These are phyloP conservation scores for Xylaria sp. DNA, from an alignment of 2,329 filamentous ascomycete genomes.

Conservation along the genomic window DNA sequence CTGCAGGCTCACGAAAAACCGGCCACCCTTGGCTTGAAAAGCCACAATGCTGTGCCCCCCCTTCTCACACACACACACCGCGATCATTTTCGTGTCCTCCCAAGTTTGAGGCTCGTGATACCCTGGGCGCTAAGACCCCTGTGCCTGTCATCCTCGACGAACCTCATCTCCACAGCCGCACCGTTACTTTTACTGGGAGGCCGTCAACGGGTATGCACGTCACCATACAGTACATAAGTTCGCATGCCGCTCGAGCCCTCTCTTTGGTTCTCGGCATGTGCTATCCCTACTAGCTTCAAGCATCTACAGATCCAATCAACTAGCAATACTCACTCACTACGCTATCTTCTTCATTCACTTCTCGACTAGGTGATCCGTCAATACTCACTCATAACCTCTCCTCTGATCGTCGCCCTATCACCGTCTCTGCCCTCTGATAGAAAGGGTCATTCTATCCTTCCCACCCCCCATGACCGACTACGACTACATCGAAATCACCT, in stretches of 20 bases:
- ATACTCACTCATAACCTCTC: slow-evolving; percentile 14
- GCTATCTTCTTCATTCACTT: slow-evolving; percentile 8
- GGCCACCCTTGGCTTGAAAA: slow-evolving; percentile 6
- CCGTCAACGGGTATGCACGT: slow-evolving; percentile 40
- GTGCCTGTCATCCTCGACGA: slow-evolving; percentile 28
- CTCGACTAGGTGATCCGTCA: no score
- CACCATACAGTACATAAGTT: slow-evolving; percentile 45
- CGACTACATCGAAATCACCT: slow-evolving; percentile 36
- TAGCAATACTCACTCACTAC: slow-evolving; percentile 12
- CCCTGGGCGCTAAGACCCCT: slow-evolving; percentile 5
- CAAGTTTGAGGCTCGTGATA: slow-evolving; percentile 34
- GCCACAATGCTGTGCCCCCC: slow-evolving; percentile 31
- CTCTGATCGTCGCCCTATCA: slow-evolving; percentile 30
- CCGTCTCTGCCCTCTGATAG: slow-evolving; percentile 30
- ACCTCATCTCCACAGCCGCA: slow-evolving; percentile 22
- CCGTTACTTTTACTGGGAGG: slow-evolving; percentile 38
- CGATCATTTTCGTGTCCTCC: slow-evolving; percentile 23
- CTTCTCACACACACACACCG: slow-evolving; percentile 4
- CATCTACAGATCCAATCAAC: slow-evolving; percentile 38
- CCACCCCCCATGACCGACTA: slow-evolving; percentile 36
- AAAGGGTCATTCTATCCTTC: slow-evolving; percentile 33
- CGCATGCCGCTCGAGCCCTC: slow-evolving; percentile 35
- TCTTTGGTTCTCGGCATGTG: slow-evolving; percentile 39
- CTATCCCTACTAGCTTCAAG: slow-evolving; percentile 42
- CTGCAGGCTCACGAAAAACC: not conserved